Conservation (phyloP, 2,329 filamentous ascomycete genomes). For the Daldinia eschscholtzii region DNA sequence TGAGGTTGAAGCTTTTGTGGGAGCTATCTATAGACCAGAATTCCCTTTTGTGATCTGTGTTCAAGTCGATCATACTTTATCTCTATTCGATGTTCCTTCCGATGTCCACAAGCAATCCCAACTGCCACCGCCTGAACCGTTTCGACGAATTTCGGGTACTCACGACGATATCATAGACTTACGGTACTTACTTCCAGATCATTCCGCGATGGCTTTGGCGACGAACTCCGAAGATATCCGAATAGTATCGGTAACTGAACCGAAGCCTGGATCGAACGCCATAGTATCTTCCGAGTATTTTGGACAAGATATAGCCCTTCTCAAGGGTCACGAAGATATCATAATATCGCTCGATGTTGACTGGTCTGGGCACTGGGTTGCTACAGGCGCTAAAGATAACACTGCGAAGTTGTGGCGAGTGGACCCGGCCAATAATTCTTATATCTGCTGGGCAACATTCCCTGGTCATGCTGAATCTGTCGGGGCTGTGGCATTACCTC, state of each 20-base stretch:
- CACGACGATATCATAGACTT: slow-evolving; percentile 98
- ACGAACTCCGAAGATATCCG: slow-evolving; percentile 96
- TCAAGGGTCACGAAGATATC: slow-evolving; percentile 94
- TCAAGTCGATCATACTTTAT: slow-evolving; percentile 89
- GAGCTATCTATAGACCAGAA: slow-evolving; percentile 74
- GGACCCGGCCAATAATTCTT: slow-evolving; percentile 80
- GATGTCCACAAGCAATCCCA: slow-evolving; percentile 54
- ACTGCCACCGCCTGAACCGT: slow-evolving; percentile 61
- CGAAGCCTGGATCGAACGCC: slow-evolving; percentile 49
- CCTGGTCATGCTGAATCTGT: slow-evolving; percentile 95
- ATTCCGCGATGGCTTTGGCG: slow-evolving; percentile 86
- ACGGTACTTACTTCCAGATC: slow-evolving; percentile 84
- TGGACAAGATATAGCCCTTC: slow-evolving; percentile 85
- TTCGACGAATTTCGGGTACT: slow-evolving; percentile 90
- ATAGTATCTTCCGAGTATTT: slow-evolving; percentile 72
- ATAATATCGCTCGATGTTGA: slow-evolving; percentile 95
- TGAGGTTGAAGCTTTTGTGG: slow-evolving; percentile 76
- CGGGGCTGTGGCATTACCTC: slow-evolving; percentile 87
- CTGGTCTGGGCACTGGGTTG: slow-evolving; percentile 97
- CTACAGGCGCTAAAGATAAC: slow-evolving; percentile 96
- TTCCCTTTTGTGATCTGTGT: slow-evolving; percentile 82
- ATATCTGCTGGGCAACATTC: slow-evolving; percentile 83
- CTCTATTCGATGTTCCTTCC: slow-evolving; percentile 72
- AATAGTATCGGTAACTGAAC: slow-evolving; percentile 77
- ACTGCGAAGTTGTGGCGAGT: slow-evolving; percentile 91